phyloP scores from a whole-genome alignment of 352 stramenopile species.

The Plasmopara muralis region DNA sequence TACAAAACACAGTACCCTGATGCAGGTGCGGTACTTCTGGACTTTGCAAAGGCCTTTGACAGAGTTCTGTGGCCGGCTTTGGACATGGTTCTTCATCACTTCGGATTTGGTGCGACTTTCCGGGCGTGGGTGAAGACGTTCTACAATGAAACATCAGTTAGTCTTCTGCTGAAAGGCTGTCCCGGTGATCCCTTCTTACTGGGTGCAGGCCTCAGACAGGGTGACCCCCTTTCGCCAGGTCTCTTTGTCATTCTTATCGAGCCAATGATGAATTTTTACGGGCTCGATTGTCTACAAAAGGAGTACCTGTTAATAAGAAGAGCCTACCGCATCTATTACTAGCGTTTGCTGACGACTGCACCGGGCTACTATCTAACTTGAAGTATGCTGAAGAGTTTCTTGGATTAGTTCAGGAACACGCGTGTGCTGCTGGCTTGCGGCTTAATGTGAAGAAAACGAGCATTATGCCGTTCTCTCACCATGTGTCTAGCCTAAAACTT shows the following conservation, averaged over 20 bases:
- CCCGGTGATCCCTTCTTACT: too few relatives aligned
- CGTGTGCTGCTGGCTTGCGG: slow-evolving; percentile 1
- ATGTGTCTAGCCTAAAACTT: not conserved
- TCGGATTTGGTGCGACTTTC: too few relatives aligned
- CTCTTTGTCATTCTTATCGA: slow-evolving; percentile 16
- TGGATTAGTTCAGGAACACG: slow-evolving; percentile 7
- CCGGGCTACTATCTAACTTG: slow-evolving; percentile 3
- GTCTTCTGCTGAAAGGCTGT: too few relatives aligned
- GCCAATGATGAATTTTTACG: slow-evolving; percentile 14
- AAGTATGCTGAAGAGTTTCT: slow-evolving; percentile 5
- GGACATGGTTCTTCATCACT: slow-evolving; percentile 1
- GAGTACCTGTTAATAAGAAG: not conserved
- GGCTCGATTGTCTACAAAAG: not conserved
- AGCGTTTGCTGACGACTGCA: slow-evolving; percentile 14
- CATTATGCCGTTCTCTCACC: slow-evolving; percentile 10
- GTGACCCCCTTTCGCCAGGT: slow-evolving; percentile 11
- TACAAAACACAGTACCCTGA: slow-evolving; percentile 1
- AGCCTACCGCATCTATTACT: not conserved
- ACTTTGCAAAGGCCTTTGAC: not conserved
- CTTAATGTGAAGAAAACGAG: too few relatives aligned
- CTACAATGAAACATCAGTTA: too few relatives aligned
- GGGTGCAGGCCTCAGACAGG: too few relatives aligned
- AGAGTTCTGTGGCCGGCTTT: not conserved
- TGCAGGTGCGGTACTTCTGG: slow-evolving; percentile 1
- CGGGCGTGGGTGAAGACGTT: too few relatives aligned